Percentiles rank a stretch among this genome's conserved stretches.
Evolutionary conservation across 2,329 filamentous ascomycete species (phyloP).

Genomic region (Byssochlamys sp.): DNA sequence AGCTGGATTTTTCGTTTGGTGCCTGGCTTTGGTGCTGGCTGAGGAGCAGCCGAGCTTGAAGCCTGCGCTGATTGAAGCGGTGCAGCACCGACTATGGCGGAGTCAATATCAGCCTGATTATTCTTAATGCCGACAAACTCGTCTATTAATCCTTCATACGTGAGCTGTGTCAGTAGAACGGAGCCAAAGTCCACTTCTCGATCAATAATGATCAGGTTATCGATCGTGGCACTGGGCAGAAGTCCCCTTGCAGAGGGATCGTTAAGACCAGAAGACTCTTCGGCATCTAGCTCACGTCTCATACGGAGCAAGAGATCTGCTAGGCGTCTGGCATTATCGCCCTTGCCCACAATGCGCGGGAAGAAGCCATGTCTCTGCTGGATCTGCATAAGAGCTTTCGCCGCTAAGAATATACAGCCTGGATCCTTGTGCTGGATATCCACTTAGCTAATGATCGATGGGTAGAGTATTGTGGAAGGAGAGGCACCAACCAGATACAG

Average conservation of each 20-base stretch:
- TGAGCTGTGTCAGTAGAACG: constrained; percentile 82
- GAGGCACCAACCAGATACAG: constrained; percentile 59
- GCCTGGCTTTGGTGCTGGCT: constrained; percentile 47
- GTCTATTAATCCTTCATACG: constrained; percentile 91
- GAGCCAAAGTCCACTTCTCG: constrained; percentile 91
- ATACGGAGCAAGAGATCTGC: constrained; percentile 81
- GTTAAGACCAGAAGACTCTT: constrained; percentile 55
- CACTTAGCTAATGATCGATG: constrained; percentile 1
- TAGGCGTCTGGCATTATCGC: constrained; percentile 81
- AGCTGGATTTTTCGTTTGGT: constrained; percentile 79
- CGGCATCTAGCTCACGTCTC: constrained; percentile 80
- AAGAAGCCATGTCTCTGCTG: constrained; percentile 89
- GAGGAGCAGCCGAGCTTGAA: constrained; percentile 42
- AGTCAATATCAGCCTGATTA: constrained; percentile 87
- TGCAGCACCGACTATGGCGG: constrained; percentile 70
- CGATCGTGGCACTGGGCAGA: constrained; percentile 75
- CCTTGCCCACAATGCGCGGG: constrained; percentile 87
- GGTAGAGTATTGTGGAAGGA: constrained; percentile 15
- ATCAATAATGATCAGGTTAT: constrained; percentile 89
- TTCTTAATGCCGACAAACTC: constrained; percentile 86
- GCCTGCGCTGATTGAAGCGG: constrained; percentile 47
- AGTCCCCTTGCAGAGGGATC: constrained; percentile 53
- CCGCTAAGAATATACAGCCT: constrained; percentile 77
- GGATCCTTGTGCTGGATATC: constrained; percentile 63
- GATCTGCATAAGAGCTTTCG: constrained; percentile 85